phyloP scores from a whole-genome alignment of 2,329 filamentous ascomycete species.

The Cladorrhinum sp. region DNA sequence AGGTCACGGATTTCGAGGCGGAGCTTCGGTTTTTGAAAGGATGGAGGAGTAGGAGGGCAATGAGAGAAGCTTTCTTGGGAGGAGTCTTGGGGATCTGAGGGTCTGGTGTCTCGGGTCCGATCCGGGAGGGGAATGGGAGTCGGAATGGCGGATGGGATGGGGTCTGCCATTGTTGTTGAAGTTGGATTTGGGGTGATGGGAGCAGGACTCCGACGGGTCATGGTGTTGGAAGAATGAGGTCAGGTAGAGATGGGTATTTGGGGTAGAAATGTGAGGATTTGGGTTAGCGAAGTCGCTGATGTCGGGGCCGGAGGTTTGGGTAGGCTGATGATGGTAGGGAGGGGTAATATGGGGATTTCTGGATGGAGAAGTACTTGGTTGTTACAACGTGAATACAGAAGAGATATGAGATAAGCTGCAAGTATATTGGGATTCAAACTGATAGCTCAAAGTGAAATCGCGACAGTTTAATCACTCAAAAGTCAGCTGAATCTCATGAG shows the following conservation, averaged over 20 bases:
- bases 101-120: neutral
- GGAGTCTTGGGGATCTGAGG: neutral
- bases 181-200: neutral
- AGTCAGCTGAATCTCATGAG: neutral
- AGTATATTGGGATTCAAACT: neutral
- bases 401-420: neutral
- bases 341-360: neutral
- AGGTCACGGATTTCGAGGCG: constrained; percentile 60
- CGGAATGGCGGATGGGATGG: constrained; percentile 4
- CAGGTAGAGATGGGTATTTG: neutral
- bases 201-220: neutral
- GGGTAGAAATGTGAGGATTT: neutral
- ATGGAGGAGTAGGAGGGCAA: neutral
- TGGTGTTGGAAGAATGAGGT: neutral
- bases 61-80: neutral
- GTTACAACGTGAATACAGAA: neutral
- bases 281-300: neutral
- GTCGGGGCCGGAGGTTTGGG: neutral
- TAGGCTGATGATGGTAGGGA: neutral
- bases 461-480: neutral
- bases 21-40: constrained; percentile 51
- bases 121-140: constrained; percentile 20
- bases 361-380: neutral
- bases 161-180: neutral
- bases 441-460: neutral